phyloP scores from a whole-genome alignment of 495 filamentous ascomycete genomes.

The Talaromyces nanjingensis region DNA sequence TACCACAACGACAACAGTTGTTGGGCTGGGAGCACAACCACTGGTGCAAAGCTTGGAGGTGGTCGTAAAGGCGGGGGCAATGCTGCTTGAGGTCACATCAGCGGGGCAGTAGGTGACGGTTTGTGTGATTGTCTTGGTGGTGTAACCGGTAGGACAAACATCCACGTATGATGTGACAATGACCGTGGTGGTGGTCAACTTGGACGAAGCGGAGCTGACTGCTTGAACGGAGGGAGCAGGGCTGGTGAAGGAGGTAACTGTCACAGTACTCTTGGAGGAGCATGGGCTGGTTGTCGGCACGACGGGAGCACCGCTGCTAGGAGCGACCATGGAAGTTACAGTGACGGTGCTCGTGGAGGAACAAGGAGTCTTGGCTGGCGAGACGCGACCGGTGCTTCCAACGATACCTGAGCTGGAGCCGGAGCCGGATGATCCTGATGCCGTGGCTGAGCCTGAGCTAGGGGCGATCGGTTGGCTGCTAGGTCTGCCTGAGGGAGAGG shows the following conservation, averaged over 20 bases:
- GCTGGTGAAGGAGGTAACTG: conserved; percentile 1
- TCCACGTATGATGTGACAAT: conserved; percentile 6
- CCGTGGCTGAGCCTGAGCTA: not conserved
- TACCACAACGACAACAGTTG: conserved; percentile 3
- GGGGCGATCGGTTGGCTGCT: not conserved
- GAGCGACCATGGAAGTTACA: not conserved
- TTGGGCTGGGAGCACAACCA: conserved; percentile 2
- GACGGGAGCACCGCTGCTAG: not conserved
- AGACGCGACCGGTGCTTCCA: not conserved
- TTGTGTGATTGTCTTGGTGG: conserved; percentile 7
- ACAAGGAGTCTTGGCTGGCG: not conserved
- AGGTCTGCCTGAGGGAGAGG: not conserved
- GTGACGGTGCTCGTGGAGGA: conserved; percentile 1
- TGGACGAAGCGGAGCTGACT: not conserved
- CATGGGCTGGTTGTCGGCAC: conserved; percentile 1
- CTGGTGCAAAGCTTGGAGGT: conserved; percentile 1
- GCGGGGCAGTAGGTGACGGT: conserved; percentile 9
- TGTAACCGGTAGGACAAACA: conserved; percentile 5
- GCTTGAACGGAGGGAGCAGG: not conserved
- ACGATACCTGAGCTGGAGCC: not conserved
- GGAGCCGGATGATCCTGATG: not conserved
- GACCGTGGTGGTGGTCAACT: conserved; percentile 7
- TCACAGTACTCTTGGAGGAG: conserved; percentile 2
- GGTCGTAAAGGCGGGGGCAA: conserved; percentile 6
- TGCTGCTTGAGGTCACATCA: not conserved